Base-by-base conservation (phyloP, 805 yeast species). In the Wickerhamiella sorbophila region DNA sequence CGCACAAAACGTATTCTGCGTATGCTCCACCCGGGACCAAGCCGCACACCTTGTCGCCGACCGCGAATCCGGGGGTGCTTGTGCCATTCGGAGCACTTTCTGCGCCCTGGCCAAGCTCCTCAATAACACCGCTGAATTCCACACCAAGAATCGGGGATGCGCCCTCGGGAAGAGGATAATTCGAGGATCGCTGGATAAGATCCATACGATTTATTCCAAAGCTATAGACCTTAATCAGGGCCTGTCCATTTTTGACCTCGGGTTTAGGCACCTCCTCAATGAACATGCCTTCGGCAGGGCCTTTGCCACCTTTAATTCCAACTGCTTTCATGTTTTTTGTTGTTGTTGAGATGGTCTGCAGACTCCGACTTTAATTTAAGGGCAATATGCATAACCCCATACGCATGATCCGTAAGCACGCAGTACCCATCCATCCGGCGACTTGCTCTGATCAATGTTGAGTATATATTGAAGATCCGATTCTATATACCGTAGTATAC, bases 131-230 rank as follows among this genome's bases (percentile, higher is more conserved):
- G 12, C 63, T 48, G 41, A 62, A 63, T 42, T 62, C 67, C 3
- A 58, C 61, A 10, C 68, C 68, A 5, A 62, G 48, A 8, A 55
- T 56, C 20, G 42, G 33, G 15, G 61, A 48, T 3, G 56, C 59
- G 9, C 49, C 49, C 1, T 58, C 53, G 5, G 64, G 64, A 4
- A 54, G 38, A 16, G 60, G 60, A 39, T 60, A 60, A 22, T 20
- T 6, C 15, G 58, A 59, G 8, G 45, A 38, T 6, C 62, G 52
- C 41, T 59, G 63, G 18, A 48, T 17, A 4, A 59, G 36, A 45
- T 63, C 67, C 51, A 60, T 55, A 14, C 58, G 52, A 39, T 60
- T 61, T 20, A 64, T 43, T 2, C 64, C 66, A 44, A 62, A 58
- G 19, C 57, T 57, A 9, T 43, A 33, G 3, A 63, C 62, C 34